Percentiles rank a stretch among this genome's conserved stretches.
phyloP scores from a whole-genome alignment of 495 filamentous ascomycete genomes.

The Penicillium manginii region DNA sequence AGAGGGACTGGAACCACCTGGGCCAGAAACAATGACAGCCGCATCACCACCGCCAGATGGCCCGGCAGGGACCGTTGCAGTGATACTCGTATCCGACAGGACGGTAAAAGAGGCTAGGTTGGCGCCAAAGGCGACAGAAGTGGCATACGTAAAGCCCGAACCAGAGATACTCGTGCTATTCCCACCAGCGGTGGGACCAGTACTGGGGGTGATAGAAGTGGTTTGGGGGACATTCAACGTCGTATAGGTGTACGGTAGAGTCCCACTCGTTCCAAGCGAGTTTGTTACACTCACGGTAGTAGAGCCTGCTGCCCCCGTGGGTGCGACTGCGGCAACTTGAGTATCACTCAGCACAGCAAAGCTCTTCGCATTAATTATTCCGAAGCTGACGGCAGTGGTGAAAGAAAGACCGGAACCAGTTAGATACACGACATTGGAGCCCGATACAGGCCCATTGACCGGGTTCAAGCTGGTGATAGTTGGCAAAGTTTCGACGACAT shows the following conservation, averaged over 20 bases:
- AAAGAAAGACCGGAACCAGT: background rate
- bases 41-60: background rate
- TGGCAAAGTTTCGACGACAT: background rate
- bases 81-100: background rate
- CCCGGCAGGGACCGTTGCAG: background rate
- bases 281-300: constrained; percentile 6
- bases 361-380: background rate
- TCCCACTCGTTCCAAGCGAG: constrained; percentile 3
- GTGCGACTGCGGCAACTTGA: constrained; percentile 6
- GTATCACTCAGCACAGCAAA: constrained; percentile 5
- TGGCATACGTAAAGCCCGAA: background rate
- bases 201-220: background rate
- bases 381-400: background rate
- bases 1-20: background rate
- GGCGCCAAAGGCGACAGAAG: background rate
- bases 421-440: background rate
- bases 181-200: constrained; percentile 5
- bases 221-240: background rate
- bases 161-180: background rate
- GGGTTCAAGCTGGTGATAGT: background rate
- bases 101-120: background rate
- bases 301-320: constrained; percentile 3
- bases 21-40: background rate
- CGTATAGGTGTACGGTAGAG: background rate
- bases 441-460: background rate